Base-by-base conservation (phyloP, 164 flowering plant genomes). In the Vitis riparia region DNA sequence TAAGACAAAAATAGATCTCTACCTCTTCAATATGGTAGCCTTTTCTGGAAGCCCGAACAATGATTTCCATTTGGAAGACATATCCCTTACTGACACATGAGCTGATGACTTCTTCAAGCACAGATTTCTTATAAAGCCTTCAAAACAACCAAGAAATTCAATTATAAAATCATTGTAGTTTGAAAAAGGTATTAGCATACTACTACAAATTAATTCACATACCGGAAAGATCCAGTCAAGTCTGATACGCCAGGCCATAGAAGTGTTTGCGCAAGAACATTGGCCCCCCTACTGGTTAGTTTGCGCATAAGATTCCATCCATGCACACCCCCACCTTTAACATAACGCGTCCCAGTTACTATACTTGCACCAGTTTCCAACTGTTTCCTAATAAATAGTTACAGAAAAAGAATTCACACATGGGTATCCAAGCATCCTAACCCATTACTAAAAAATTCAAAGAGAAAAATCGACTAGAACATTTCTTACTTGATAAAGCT, bases 251-350 rank as follows among this genome's bases (percentile, higher is more conserved):
- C 99, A 61, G 98, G 98, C 99, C 97, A 93, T 9, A 96, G 77
- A 76, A 96, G 79, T 55, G 99, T 96, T 27, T 96, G 98, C 29
- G 98, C 98, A 62, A 93, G 97, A 70, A 93, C 97, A 85, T 93
- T 93, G 27, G 99, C 99, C 68, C 98, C 98, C 63, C 99, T 87
- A 75, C 99, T 92, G 8, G 99, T 96, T 78, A 96, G 79, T 75
- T 96, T 96, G 65, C 98, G 97, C 98, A 90, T 91, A 58, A 96
- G 90, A 76, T 80, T 96, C 99, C 98, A 96, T n/a, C 99, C 98
- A 77, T 93, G 97, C 29, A 96, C 97, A 67, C 98, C 98, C 62
- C 99, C 99, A 76, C 98, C 97, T 79, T 71, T 79, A 55, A 96
- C 97, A 83, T 96, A 96, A 17, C 99, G 83, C 56, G 99, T 93